Conservation (phyloP, 768 basidiomycete species). For the Mycena capillaripes region DNA sequence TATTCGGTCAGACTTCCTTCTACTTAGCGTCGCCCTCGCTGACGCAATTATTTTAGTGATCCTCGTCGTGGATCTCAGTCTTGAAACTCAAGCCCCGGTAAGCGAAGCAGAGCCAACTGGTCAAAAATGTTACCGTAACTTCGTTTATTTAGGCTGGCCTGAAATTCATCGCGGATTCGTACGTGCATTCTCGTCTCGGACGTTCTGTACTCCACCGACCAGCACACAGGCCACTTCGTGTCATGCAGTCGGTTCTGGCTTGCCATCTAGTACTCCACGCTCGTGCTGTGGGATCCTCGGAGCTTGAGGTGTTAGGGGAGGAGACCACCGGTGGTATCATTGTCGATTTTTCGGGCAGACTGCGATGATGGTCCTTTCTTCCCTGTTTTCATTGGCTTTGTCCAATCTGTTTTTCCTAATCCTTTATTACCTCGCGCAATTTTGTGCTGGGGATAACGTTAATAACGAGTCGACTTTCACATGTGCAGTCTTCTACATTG, state of each 20-base stretch:
- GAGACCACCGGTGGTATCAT: background rate
- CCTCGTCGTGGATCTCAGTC: background rate
- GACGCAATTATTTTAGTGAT: background rate
- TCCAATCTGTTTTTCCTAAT: no score
- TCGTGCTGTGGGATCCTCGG: background rate
- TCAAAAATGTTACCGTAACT: no score
- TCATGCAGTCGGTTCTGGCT: constrained; percentile 15
- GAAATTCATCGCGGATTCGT: constrained; percentile 6
- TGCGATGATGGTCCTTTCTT: no score
- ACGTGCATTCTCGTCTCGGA: background rate
- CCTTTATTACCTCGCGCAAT: no score
- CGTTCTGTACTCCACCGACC: background rate
- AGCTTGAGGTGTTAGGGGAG: background rate
- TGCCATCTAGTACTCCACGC: constrained; percentile 14
- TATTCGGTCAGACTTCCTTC: background rate
- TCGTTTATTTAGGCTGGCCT: background rate
- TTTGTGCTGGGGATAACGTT: no score
- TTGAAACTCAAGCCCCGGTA: background rate
- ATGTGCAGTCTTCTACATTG: no score
- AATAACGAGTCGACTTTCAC: no score
- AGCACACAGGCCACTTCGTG: constrained; percentile 1
- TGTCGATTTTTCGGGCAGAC: background rate
- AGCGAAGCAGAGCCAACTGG: background rate
- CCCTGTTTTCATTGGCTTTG: no score
- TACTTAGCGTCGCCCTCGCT: background rate